Evolutionary conservation across 352 stramenopile species (phyloP), one percentile per base, ranked within the genome.

Genomic region (Pythium periplocum): DNA sequence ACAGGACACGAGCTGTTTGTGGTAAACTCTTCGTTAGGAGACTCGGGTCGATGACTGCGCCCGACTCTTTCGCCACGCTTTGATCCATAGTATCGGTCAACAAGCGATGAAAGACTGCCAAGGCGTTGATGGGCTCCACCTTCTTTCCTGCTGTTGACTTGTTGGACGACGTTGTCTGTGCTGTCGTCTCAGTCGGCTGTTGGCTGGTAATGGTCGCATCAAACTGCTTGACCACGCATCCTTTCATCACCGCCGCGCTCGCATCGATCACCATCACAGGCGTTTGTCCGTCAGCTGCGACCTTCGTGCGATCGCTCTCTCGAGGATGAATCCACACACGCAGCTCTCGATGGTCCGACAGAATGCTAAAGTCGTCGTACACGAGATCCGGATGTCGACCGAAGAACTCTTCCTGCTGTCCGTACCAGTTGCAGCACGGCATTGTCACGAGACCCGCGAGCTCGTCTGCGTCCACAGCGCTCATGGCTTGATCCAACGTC

Each of bases 371-470:
- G 49, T 93, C 83, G 51, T 93, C 79, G 58, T 90, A 93, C 2
- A 93, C 83, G 37, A 93, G 48, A 45, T 87, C 69, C 1, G 79
- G 79, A 0, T 61, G 67, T 0, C 72, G 65, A n/a, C 61, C 69
- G 43, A 78, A 83, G 35, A 87, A 68, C 36, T 38, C 33, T 50
- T 90, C 78, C 44, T 93, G 83, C 17, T 77, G 59, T 9, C 76
- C 73, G 50, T 90, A 93, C 83, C 83, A 93, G 51, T 93, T 93
- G 57, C 83, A 93, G 59, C 83, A 93, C 11, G 79, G 83, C 36
- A 90, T 61, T 34, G 83, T 90, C 6, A 90, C 68, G 4, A 90
- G 73, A 4, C 77, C 83, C 17, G 74, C 73, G 32, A 90, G 41
- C 12, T 73, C 34, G 6, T 87, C 71, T 6, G 79, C 79, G 36